Conservation (phyloP, 78 protist species). For the Thecamonas trahens region DNA sequence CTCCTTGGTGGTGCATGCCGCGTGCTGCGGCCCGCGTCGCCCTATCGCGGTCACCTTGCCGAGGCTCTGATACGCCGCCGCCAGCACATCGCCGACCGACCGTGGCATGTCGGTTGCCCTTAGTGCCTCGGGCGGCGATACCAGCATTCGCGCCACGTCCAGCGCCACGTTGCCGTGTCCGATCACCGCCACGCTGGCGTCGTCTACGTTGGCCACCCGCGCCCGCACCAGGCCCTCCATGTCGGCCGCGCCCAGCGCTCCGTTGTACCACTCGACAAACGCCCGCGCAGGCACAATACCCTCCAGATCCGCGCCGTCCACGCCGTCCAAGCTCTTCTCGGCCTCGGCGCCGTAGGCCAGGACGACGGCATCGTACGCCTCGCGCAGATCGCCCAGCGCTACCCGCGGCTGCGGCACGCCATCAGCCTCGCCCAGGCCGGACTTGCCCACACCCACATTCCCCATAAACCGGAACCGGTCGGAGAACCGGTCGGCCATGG, state of each 20-base stretch:
- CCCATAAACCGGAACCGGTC: slow-evolving; percentile 19
- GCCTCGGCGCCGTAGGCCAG: slow-evolving; percentile 51
- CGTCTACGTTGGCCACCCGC: background rate
- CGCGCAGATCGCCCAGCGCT: slow-evolving; percentile 12
- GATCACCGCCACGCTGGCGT: slow-evolving; percentile 13
- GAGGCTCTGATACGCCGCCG: background rate
- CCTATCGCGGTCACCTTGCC: slow-evolving; percentile 41
- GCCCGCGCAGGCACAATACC: slow-evolving; percentile 44
- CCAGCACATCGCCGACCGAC: slow-evolving; percentile 3
- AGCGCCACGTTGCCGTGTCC: slow-evolving; percentile 77
- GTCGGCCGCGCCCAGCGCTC: background rate
- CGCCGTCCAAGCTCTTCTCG: slow-evolving; percentile 16
- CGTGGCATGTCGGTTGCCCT: slow-evolving; percentile 24
- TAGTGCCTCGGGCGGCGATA: background rate
- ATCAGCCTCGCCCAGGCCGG: no score
- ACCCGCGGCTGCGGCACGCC: background rate
- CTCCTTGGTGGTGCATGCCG: slow-evolving; percentile 52
- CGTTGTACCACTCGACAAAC: slow-evolving; percentile 75
- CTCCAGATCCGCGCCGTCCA: background rate
- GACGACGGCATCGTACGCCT: slow-evolving; percentile 38
- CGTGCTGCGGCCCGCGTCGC: slow-evolving; percentile 53
- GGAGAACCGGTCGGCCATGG: background rate
- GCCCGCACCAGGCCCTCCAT: background rate
- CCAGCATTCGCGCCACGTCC: slow-evolving; percentile 58
- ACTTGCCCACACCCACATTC: slow-evolving; percentile 30